Base-by-base conservation (phyloP, 495 filamentous ascomycete genomes). In the Darksidea phi region DNA sequence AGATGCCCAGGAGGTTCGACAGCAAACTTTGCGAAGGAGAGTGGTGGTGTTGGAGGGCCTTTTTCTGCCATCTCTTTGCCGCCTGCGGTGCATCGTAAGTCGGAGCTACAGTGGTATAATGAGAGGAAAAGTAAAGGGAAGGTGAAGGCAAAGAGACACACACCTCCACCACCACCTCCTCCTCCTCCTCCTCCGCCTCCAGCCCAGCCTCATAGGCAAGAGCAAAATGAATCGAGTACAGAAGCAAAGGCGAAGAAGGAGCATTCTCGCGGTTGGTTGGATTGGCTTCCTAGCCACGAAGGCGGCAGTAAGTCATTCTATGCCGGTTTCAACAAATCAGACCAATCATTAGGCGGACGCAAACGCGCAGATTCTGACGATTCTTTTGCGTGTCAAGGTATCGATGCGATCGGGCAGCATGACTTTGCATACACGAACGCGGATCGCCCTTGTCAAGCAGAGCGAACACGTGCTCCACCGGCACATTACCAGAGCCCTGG, bases 311-410 rank as follows among this genome's bases (percentile, higher is more conserved):
- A 48, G 61, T 54, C 54, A 1, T 56, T 57, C 25, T 12, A 54
- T 32, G 41, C 2, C 15, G 38, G 37, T 28, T 32, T 18, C n/a
- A 15, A 23, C 13, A 15, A 54, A 15, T 43, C 45, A 3, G 43
- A 15, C 23, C 13, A 32, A 15, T 2, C 11, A 37, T 45, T 10
- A n/a, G 58, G 36, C 34, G 13, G 38, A 43, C 46, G 47, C 12
- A 61, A 57, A 13, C 43, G 24, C 17, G 18, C 28, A 1, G 18
- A 28, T 38, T 66, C 63, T 54, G 63, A 66, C 47, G 24, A 24
- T 20, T 57, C 51, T n/a, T 66, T 66, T 54, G 17, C 23, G 6
- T 66, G 63, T 36, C 46, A 53, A 49, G 63, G 63, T 36, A 21
- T 57, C 18, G 53, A 48, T 13, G 51, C 48, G 0, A 21, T 45